phyloP scores from a whole-genome alignment of 2,329 filamentous ascomycete genomes.

The Aureobasidium melanogenum region DNA sequence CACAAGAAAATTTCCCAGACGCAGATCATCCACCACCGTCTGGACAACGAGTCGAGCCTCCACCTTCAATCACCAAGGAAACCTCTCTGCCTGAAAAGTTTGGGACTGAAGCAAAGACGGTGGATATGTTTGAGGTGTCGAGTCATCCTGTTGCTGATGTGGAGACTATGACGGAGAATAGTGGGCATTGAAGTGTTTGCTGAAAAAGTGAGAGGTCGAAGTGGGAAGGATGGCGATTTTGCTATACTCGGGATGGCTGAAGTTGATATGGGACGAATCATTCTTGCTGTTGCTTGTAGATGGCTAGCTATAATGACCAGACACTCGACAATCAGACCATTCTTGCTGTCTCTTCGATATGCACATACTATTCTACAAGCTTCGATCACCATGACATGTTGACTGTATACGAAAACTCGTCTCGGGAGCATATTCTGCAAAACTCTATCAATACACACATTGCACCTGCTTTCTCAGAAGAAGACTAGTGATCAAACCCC shows the following conservation, averaged over 20 bases:
- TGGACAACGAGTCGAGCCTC: conserved; percentile 14
- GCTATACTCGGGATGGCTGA: background rate
- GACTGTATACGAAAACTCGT: too few relatives aligned
- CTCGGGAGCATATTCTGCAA: too few relatives aligned
- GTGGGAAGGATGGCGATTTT: background rate
- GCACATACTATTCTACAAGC: too few relatives aligned
- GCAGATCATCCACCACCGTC: background rate
- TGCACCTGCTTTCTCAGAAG: too few relatives aligned
- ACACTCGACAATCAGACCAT: background rate
- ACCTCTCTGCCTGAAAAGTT: conserved; percentile 20
- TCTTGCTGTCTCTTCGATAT: background rate
- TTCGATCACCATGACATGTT: too few relatives aligned
- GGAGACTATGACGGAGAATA: conserved; percentile 16
- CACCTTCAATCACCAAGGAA: conserved; percentile 5
- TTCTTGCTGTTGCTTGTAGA: background rate
- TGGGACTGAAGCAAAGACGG: conserved; percentile 21
- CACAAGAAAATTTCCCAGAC: background rate
- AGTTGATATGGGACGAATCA: background rate
- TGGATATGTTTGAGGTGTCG: conserved; percentile 37
- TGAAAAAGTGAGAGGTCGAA: too few relatives aligned
- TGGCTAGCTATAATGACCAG: background rate
- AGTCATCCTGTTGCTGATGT: conserved; percentile 33
- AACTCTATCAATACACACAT: too few relatives aligned
- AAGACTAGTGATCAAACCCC: too few relatives aligned
- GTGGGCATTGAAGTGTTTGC: background rate